Conservation (phyloP, 2,329 filamentous ascomycete species). For the Akanthomyces uredinophilus region DNA sequence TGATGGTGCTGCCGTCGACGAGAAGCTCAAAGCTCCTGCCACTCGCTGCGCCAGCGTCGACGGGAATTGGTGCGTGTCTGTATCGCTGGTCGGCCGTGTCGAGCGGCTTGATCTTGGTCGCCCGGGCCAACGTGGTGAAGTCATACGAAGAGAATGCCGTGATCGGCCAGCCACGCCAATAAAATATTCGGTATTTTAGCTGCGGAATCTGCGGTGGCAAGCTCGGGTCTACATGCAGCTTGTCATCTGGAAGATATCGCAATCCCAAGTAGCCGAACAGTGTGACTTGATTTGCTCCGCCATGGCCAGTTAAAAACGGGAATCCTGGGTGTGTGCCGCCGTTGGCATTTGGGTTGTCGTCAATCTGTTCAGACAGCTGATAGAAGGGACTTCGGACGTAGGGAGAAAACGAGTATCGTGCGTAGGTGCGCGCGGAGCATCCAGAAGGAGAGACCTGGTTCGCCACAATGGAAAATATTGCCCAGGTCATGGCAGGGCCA, state of each 20-base stretch:
- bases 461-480: slow-evolving; percentile 62
- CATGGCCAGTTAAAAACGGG: slow-evolving; percentile 67
- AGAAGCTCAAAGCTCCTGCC: slow-evolving; percentile 38
- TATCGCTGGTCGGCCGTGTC: slow-evolving; percentile 51
- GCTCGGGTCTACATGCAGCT: slow-evolving; percentile 55
- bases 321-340: slow-evolving; percentile 48
- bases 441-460: slow-evolving; percentile 62
- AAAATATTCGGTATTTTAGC: slow-evolving; percentile 34
- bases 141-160: slow-evolving; percentile 23
- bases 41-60: slow-evolving; percentile 47
- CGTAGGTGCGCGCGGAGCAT: slow-evolving; percentile 64
- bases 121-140: slow-evolving; percentile 21
- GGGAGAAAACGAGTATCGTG: slow-evolving; percentile 56
- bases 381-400: slow-evolving; percentile 64
- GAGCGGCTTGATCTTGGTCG: slow-evolving; percentile 35
- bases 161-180: slow-evolving; percentile 26
- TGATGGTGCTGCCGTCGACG: slow-evolving; percentile 41
- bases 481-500: slow-evolving; percentile 70
- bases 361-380: slow-evolving; percentile 63
- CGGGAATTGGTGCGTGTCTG: slow-evolving; percentile 48
- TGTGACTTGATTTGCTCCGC: slow-evolving; percentile 62
- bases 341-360: slow-evolving; percentile 59
- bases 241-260: slow-evolving; percentile 52
- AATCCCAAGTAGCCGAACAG: slow-evolving; percentile 65
- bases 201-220: slow-evolving; percentile 51